phyloP scores from a whole-genome alignment of 2,329 filamentous ascomycete genomes.

The Phyllosticta citrichinensis region DNA sequence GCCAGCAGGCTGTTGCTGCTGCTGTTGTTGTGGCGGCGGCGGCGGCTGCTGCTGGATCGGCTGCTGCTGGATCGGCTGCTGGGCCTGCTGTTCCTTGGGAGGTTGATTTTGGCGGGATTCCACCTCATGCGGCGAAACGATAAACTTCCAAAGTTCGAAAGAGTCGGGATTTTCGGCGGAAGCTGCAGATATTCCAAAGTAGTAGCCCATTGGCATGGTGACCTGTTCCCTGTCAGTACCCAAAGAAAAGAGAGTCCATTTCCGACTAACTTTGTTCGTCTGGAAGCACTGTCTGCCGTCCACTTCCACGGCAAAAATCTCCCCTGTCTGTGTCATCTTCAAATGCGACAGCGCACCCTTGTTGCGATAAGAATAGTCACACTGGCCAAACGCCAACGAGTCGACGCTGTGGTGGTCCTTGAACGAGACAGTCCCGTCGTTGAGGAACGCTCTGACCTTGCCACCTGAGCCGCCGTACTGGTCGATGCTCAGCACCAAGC shows the following conservation, averaged over 20 bases:
- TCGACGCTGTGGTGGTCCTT: conserved; percentile 67
- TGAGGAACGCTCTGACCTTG: conserved; percentile 83
- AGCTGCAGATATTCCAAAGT: conserved; percentile 77
- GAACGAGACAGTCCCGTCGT: conserved; percentile 78
- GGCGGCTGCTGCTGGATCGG: conserved; percentile 19
- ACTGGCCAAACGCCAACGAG: conserved; percentile 84
- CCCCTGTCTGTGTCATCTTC: conserved; percentile 57
- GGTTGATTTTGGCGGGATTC: conserved; percentile 12
- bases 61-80: conserved; percentile 15
- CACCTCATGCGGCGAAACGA: conserved; percentile 49
- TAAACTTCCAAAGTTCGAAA: conserved; percentile 84
- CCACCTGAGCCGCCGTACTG: conserved; percentile 69
- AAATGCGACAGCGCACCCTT: conserved; percentile 73
- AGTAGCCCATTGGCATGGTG: conserved; percentile 67
- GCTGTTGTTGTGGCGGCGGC: background rate
- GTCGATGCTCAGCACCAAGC: conserved; percentile 79
- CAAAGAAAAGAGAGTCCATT: background rate
- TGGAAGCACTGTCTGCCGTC: conserved; percentile 78
- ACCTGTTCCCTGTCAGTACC: conserved; percentile 40
- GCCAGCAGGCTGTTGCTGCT: background rate
- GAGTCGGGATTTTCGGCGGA: conserved; percentile 88
- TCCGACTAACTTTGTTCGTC: conserved; percentile 48
- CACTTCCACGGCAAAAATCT: conserved; percentile 64
- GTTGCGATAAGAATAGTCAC: conserved; percentile 84
- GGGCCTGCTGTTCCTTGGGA: conserved; percentile 12